These are phyloP conservation scores for Yarrowia galli DNA, from an alignment of 1,139 yeast genomes.

Conservation along the genomic window DNA sequence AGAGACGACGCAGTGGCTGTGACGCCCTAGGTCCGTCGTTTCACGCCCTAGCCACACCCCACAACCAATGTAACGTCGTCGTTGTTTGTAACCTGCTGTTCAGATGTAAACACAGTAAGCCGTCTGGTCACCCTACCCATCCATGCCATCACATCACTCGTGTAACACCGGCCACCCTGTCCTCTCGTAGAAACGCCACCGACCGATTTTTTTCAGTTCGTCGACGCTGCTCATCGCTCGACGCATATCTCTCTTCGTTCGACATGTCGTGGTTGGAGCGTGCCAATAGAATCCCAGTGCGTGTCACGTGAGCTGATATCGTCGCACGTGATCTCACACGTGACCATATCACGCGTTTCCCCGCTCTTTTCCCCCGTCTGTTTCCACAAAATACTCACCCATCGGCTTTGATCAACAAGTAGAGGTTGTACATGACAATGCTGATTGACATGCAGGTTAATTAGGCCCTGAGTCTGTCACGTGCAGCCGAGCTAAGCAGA, in stretches of 20 bases:
- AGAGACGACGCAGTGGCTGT: no score
- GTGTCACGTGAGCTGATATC: no score
- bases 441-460: conserved; percentile 34
- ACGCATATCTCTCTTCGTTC: neutral
- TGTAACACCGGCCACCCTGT: no score
- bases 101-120: no score
- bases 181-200: no score
- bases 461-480: conserved; percentile 16
- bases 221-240: conserved; percentile 11
- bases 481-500: neutral
- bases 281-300: no score
- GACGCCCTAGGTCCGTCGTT: no score
- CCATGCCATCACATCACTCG: neutral
- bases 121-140: neutral
- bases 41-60: neutral
- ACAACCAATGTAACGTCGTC: neutral
- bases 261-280: neutral
- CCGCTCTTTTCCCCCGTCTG: neutral
- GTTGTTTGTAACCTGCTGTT: no score
- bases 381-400: conserved; percentile 6
- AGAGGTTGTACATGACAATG: conserved; percentile 32
- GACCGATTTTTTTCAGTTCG: neutral
- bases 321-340: no score
- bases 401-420: conserved; percentile 31
- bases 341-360: neutral